phyloP scores from a whole-genome alignment of 169 alveolate genomes.

The Perkinsus chesapeaki region DNA sequence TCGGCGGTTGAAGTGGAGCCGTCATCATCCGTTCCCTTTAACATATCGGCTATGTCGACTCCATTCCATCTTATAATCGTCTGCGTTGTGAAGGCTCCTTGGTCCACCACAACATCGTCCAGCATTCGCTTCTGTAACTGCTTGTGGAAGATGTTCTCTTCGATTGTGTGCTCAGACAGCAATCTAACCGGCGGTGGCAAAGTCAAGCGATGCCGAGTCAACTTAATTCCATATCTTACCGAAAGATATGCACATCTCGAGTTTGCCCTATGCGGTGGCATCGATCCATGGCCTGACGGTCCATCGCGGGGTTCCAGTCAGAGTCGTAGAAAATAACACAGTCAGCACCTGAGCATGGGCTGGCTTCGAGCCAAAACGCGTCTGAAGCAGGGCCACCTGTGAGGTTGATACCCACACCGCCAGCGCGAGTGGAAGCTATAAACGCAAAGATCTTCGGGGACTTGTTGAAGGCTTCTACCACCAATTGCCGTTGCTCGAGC shows the following conservation, averaged over 20 bases:
- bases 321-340: constrained; percentile 97
- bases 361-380: no score
- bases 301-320: constrained; percentile 99
- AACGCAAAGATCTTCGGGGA: constrained; percentile 87
- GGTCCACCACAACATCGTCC: constrained; percentile 92
- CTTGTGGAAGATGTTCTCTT: constrained; percentile 93
- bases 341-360: constrained; percentile 83
- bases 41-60: neutral
- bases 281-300: constrained; percentile 97
- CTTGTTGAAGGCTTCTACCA: constrained; percentile 88
- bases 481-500: constrained; percentile 87
- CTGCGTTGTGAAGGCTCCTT: constrained; percentile 77
- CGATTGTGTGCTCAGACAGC: constrained; percentile 90
- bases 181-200: constrained; percentile 36
- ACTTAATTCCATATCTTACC: constrained; percentile 27
- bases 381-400: constrained; percentile 40
- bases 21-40: neutral
- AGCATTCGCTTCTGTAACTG: constrained; percentile 90
- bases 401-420: constrained; percentile 95
- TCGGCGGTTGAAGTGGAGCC: neutral
- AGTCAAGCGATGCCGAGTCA: neutral
- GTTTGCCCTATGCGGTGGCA: constrained; percentile 98
- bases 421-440: constrained; percentile 95
- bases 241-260: constrained; percentile 90
- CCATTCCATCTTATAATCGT: neutral